Percentiles rank a stretch among this genome's conserved stretches.
Evolutionary conservation across 176 grass and related monocot species (phyloP).

Genomic region (Avena sativa): DNA sequence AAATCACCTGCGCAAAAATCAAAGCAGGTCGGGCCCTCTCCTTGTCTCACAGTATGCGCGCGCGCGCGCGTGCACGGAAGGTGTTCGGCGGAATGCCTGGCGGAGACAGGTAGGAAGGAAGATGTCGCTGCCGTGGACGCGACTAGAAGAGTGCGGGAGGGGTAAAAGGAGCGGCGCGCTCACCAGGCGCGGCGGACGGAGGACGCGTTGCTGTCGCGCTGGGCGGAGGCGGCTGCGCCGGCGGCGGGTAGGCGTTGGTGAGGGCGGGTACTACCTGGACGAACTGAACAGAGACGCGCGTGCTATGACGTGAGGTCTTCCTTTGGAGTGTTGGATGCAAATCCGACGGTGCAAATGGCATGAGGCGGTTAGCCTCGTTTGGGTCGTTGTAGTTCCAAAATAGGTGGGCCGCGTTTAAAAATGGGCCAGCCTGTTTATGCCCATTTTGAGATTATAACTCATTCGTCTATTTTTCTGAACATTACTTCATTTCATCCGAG

Average conservation of each 20-base stretch:
- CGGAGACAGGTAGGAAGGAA: background rate
- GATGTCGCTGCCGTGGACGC: background rate
- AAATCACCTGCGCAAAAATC: slow-evolving; percentile 14
- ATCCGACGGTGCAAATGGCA: background rate
- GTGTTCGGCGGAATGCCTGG: slow-evolving; percentile 21
- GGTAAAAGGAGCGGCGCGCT: background rate
- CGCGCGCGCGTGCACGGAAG: background rate
- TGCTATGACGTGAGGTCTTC: background rate
- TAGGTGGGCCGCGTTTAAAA: background rate
- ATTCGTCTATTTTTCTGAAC: too few relatives aligned
- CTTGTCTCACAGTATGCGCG: background rate
- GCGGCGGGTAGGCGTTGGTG: background rate
- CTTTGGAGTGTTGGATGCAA: background rate
- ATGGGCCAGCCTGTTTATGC: background rate
- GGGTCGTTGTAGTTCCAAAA: background rate
- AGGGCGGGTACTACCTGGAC: background rate
- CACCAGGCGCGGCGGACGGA: background rate
- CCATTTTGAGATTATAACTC: too few relatives aligned
- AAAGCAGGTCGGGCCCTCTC: background rate
- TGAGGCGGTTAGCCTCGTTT: background rate
- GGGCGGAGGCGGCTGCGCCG: background rate
- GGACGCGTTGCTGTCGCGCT: background rate
- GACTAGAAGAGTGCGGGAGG: background rate
- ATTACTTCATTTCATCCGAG: too few relatives aligned
- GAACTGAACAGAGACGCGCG: background rate